Evolutionary conservation across 2,329 filamentous ascomycete genomes (phyloP).

Genomic region (Fusarium sororula): DNA sequence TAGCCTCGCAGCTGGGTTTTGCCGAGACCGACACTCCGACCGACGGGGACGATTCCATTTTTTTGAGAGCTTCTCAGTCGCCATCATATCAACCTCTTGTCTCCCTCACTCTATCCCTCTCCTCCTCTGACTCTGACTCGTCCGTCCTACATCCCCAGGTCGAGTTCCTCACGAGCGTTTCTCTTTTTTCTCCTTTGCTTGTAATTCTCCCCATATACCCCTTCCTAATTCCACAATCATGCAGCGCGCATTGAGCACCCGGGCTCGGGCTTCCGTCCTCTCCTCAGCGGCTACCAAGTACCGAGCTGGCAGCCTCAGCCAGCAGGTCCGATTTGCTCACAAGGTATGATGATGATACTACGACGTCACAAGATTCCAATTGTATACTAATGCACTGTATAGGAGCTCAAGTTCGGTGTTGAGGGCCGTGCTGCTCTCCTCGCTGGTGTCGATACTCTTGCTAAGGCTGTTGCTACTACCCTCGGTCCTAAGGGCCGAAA

Average conservation of each 20-base stretch:
- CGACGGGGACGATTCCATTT: conserved; percentile 49
- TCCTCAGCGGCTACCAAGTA: conserved; percentile 73
- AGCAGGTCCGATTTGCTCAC: conserved; percentile 96
- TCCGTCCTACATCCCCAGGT: conserved; percentile 41
- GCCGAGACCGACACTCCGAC: conserved; percentile 49
- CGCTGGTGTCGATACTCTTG: conserved; percentile 94
- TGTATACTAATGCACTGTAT: conserved; percentile 44
- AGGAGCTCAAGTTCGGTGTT: conserved; percentile 99
- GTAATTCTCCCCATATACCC: conserved; percentile 44
- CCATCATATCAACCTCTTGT: conserved; percentile 41
- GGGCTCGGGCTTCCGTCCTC: conserved; percentile 81
- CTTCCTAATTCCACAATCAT: conserved; percentile 66
- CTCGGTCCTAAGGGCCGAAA: conserved; percentile 98
- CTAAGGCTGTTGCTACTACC: conserved; percentile 94
- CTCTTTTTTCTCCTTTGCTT: conserved; percentile 40
- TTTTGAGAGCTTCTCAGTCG: conserved; percentile 47
- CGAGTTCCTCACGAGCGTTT: conserved; percentile 41
- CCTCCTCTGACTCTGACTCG: conserved; percentile 20
- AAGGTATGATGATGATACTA: conserved; percentile 70
- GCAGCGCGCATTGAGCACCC: conserved; percentile 93
- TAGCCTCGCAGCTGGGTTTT: conserved; percentile 50
- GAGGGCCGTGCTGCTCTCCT: conserved; percentile 90
- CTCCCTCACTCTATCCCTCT: conserved; percentile 27
- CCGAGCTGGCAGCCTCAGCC: conserved; percentile 73
- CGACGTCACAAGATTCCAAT: neutral